phyloP scores from a whole-genome alignment of 2,329 filamentous ascomycete species.

The Madurella fahalii region DNA sequence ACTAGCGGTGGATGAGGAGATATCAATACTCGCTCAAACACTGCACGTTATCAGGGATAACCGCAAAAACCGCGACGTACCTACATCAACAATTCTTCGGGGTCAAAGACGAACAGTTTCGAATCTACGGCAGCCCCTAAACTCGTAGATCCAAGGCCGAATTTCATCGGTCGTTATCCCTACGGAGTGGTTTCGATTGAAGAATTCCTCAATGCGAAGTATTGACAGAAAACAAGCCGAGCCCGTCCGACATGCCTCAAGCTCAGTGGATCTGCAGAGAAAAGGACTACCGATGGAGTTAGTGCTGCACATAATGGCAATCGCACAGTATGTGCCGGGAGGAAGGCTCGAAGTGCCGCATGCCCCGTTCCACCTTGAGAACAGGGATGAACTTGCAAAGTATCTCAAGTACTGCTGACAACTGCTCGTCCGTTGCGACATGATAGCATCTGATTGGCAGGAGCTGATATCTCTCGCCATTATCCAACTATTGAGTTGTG shows the following conservation, averaged over 20 bases:
- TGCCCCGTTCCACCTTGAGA: slow-evolving; percentile 20
- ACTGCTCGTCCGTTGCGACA: slow-evolving; percentile 25
- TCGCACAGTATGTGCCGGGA: slow-evolving; percentile 12
- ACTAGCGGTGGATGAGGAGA: slow-evolving; percentile 18
- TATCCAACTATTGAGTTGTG: too few species aligned
- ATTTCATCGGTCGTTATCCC: not conserved
- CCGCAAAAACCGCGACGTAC: slow-evolving; percentile 10
- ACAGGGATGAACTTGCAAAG: slow-evolving; percentile 24
- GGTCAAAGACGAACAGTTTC: slow-evolving; percentile 16
- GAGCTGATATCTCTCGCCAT: not conserved
- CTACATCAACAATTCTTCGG: slow-evolving; percentile 24
- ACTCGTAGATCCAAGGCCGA: not conserved
- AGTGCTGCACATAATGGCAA: slow-evolving; percentile 12
- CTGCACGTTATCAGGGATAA: not conserved
- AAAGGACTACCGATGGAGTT: slow-evolving; percentile 21
- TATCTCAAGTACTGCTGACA: slow-evolving; percentile 30
- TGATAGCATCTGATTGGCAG: slow-evolving; percentile 21
- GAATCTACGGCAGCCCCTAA: too few species aligned
- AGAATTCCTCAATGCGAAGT: slow-evolving; percentile 9
- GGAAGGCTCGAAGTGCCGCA: slow-evolving; percentile 15
- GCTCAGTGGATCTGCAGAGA: slow-evolving; percentile 9
- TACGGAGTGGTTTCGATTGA: slow-evolving; percentile 12
- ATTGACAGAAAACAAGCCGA: not conserved
- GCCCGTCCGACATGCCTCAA: slow-evolving; percentile 1
- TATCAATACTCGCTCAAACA: slow-evolving; percentile 19